These are phyloP conservation scores for Calonectria hawksworthii DNA, from an alignment of 2,329 filamentous ascomycete species.

Conservation along the genomic window DNA sequence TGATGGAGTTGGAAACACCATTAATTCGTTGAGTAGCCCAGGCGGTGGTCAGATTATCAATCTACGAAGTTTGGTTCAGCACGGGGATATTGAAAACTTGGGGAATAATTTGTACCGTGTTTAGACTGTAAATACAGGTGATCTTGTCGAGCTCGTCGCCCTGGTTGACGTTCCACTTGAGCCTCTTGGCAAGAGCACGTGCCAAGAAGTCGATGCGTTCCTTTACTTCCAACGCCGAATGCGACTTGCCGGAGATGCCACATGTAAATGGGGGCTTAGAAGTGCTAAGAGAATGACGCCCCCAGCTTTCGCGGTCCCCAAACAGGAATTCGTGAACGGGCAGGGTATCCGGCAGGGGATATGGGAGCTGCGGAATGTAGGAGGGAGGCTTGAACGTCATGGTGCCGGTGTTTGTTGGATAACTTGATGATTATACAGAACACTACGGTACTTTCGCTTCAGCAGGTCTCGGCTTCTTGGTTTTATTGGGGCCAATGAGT, in stretches of 20 bases:
- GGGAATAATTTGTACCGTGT: neutral
- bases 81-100: neutral
- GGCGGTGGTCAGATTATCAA: constrained; percentile 22
- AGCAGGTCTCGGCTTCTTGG: neutral
- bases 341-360: constrained; percentile 10
- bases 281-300: constrained; percentile 1
- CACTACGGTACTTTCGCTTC: neutral
- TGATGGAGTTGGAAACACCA: constrained; percentile 23
- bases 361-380: constrained; percentile 19
- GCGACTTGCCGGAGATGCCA: constrained; percentile 17
- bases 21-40: constrained; percentile 24
- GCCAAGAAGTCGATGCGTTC: constrained; percentile 19
- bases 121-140: constrained; percentile 22
- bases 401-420: neutral
- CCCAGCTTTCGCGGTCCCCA: constrained; percentile 11
- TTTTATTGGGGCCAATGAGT: constrained; percentile 20
- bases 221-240: constrained; percentile 4
- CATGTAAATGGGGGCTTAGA: constrained; percentile 23
- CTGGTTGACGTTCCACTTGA: constrained; percentile 12
- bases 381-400: constrained; percentile 19
- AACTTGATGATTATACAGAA: constrained; percentile 4
- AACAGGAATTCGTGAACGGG: constrained; percentile 21
- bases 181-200: constrained; percentile 13
- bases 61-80: neutral
- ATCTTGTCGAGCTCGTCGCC: constrained; percentile 19